Evolutionary conservation across 2,329 filamentous ascomycete species (phyloP), one percentile per base, ranked within the genome.

Genomic region (Esteya vermicola): DNA sequence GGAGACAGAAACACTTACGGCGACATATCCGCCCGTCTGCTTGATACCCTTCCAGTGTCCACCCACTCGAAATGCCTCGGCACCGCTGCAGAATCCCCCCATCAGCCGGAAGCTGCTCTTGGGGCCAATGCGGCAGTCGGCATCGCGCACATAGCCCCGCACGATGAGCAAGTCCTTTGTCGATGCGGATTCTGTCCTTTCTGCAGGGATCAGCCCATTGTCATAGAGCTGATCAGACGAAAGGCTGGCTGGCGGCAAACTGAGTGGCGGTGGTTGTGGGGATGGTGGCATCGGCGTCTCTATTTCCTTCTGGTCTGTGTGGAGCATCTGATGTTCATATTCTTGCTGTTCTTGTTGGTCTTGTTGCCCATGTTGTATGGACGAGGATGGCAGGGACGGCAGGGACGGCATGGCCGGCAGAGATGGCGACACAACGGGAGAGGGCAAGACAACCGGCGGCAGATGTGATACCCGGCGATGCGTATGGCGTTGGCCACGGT

Each of bases 31-130:
- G 5, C 46, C 45, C 2, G 48, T 49, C 43, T 54, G 48, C 37
- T 56, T 55, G 32, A 63, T 56, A 23, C 60, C 61, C 22, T 50
- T 52, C 47, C 55, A 55, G 33, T 58, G 55, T 1, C 57, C 56
- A 7, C 54, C 56, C 6, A 51, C 42, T 13, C 54, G 50, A 45
- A 61, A 64, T 4, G 47, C 49, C n/a, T 52, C 52, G 7, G 61
- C 59, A 2, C 61, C 61, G 7, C 54, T 43, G 45, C 62, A 65
- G 36, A 64, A 56, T 0, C 61, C 58, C 9, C 54, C 55, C 16
- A 59, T 43, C 22, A 50, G 49, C 33, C 55, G 50, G 26, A 62
- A 56, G 3, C 55, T 59, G 45, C 59, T 63, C 14, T 54, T 51
- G 1, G 54, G 45, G 0, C 58, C 56, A 21, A 65, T 59, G 30